Base-by-base conservation (phyloP, 139 green algal genomes). In the Zygnema cylindricum region DNA sequence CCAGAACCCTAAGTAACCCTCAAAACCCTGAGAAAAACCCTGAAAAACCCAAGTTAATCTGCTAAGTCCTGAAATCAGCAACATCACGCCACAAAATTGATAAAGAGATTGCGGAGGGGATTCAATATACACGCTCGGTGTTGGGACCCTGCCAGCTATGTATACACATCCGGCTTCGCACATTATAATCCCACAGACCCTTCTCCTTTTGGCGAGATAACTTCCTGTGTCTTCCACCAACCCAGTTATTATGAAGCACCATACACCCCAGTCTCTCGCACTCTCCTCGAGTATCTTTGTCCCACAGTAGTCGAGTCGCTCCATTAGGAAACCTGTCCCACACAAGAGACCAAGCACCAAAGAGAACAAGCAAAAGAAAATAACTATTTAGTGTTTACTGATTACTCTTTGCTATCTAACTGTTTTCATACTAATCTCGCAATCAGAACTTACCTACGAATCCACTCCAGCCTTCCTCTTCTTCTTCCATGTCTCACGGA, bases 191-290 rank as follows among this genome's bases (percentile, higher is more conserved):
- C 84, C 76, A 88, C 84, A 89, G 84, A n/a, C 77, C 84, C 33
- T 89, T 89, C 76, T 89, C 43, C 49, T 81, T 38, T n/a, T 89
- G 84, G 0, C 84, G 84, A 1, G 23, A 43, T 22, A 89, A 76
- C 54, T 89, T 89, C 42, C 32, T 39, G 23, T 39, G 7, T 35
- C 77, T 71, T 16, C 85, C 85, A 3, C 32, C 2, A 23, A 89
- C 77, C 85, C 85, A 89, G 43, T 89, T 89, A 38, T 89, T 89
- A 33, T 89, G 85, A 22, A 89, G 33, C 23, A 89, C 81, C 25
- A 89, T 22, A 42, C 85, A 89, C 35, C 76, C 76, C n/a, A 43
- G 57, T 78, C 79, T 57, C 38, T 88, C 85, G 25, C 85, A 89
- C n/a, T 41, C 33, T 36, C 25, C 43, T 22, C 78, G 38, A 32